Conservation (phyloP, 208 protist species). For the Chromosphaera perkinsii region DNA sequence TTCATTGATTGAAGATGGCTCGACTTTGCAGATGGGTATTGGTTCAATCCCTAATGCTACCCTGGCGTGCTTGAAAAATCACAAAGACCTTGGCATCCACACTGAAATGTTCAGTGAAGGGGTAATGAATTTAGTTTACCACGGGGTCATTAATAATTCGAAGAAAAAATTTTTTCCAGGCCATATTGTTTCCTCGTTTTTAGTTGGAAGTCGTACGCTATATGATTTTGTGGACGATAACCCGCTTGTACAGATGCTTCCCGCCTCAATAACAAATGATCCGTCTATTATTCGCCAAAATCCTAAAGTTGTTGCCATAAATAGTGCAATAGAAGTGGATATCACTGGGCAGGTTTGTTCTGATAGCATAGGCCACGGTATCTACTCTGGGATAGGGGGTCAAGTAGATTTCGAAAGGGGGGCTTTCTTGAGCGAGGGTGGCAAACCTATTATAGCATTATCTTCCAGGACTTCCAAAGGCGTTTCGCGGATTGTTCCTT, state of each 20-base stretch:
- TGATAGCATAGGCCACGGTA: constrained; percentile 43
- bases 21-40: constrained; percentile 57
- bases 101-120: constrained; percentile 60
- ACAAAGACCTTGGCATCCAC: constrained; percentile 55
- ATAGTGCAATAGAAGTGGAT: constrained; percentile 48
- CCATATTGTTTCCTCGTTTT: constrained; percentile 39
- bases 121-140: constrained; percentile 39
- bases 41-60: constrained; percentile 55
- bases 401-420: constrained; percentile 43
- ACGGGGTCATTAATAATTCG: constrained; percentile 39
- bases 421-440: constrained; percentile 31
- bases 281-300: constrained; percentile 48
- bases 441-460: constrained; percentile 46
- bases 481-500: constrained; percentile 36
- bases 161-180: constrained; percentile 19
- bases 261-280: constrained; percentile 32
- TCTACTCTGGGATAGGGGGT: constrained; percentile 51
- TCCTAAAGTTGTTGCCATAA: constrained; percentile 46
- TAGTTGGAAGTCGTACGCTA: constrained; percentile 38
- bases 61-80: constrained; percentile 24
- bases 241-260: constrained; percentile 27
- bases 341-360: constrained; percentile 51
- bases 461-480: constrained; percentile 34
- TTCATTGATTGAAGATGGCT: constrained; percentile 44
- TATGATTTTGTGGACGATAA: constrained; percentile 62